A percentile compares a stretch with the other conserved stretches of the same genome.
phyloP scores from a whole-genome alignment of 129 eudicot genomes.

The Logfia minima region DNA sequence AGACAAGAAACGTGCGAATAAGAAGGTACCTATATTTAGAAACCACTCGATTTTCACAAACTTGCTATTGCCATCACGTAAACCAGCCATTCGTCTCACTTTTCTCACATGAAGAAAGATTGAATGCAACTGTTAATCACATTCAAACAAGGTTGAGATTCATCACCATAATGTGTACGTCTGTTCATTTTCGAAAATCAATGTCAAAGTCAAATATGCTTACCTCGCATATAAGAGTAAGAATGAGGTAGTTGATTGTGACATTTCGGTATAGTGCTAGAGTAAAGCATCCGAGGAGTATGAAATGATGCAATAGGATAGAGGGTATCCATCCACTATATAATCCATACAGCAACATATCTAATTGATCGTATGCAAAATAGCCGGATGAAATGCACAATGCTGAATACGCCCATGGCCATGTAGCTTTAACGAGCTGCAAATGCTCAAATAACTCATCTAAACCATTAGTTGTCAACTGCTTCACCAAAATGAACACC shows the following conservation, averaged over 20 bases:
- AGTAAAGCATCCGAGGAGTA: slow-evolving; percentile 93
- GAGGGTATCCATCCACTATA: slow-evolving; percentile 81
- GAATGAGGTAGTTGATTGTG: slow-evolving; percentile 93
- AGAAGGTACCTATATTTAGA: slow-evolving; percentile 58
- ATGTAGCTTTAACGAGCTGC: slow-evolving; percentile 60
- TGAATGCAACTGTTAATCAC: slow-evolving; percentile 68
- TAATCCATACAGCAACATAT: slow-evolving; percentile 71
- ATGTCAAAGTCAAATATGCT: not conserved
- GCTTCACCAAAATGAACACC: slow-evolving; percentile 72
- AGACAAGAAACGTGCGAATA: slow-evolving; percentile 55
- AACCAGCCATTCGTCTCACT: slow-evolving; percentile 84
- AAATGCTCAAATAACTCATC: slow-evolving; percentile 77
- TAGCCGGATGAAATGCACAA: slow-evolving; percentile 82
- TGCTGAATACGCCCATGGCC: slow-evolving; percentile 87
- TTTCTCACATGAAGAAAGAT: slow-evolving; percentile 83
- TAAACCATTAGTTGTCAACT: slow-evolving; percentile 38
- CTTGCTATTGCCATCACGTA: slow-evolving; percentile 60
- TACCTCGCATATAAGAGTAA: slow-evolving; percentile 95
- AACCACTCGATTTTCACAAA: slow-evolving; percentile 85
- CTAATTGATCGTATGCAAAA: slow-evolving; percentile 93
- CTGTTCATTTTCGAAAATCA: not conserved
- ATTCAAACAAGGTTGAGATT: slow-evolving; percentile 12
- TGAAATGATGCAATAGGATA: slow-evolving; percentile 73
- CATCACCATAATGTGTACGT: not conserved
- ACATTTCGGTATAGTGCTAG: slow-evolving; percentile 83